A percentile compares a stretch with the other conserved stretches of the same genome.
These are phyloP conservation scores for Phanerochaete sordida DNA, from an alignment of 768 basidiomycete genomes.

Conservation along the genomic window DNA sequence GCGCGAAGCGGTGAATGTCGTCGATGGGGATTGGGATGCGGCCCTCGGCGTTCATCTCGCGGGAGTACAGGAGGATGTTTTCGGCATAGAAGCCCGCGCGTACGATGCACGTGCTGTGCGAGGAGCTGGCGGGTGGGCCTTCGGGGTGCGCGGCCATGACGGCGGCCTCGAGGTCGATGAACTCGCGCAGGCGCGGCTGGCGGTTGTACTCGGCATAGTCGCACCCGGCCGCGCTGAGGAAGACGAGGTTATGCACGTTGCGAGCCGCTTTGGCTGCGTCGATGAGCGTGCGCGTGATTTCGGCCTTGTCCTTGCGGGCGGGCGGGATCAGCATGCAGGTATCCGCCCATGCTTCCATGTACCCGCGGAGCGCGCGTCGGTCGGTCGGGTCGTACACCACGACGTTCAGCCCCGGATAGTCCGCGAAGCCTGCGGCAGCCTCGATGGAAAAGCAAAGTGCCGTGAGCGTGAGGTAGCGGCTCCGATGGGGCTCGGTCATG, in stretches of 20 bases:
- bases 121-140: constrained; percentile 20
- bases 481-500: constrained; percentile 18
- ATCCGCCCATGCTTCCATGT: constrained; percentile 17
- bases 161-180: constrained; percentile 28
- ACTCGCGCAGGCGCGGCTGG: constrained; percentile 30
- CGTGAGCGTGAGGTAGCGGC: constrained; percentile 19
- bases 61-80: constrained; percentile 27
- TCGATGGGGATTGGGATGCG: constrained; percentile 28
- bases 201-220: constrained; percentile 28
- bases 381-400: constrained; percentile 17
- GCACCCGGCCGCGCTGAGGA: constrained; percentile 22
- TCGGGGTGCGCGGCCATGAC: constrained; percentile 22
- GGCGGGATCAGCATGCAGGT: constrained; percentile 25
- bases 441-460: constrained; percentile 20
- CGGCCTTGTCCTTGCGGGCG: constrained; percentile 24
- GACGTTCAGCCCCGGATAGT: constrained; percentile 13
- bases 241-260: constrained; percentile 20
- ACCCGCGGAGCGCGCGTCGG: constrained; percentile 14
- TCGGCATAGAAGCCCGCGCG: constrained; percentile 30
- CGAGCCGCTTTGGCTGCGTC: constrained; percentile 19
- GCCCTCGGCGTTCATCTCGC: constrained; percentile 21
- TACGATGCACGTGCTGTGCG: constrained; percentile 27
- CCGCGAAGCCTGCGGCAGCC: constrained; percentile 10
- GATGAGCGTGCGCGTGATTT: constrained; percentile 20
- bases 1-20: constrained; percentile 24